These are phyloP conservation scores for Yarrowia deformans DNA, from an alignment of 805 yeast species.

Conservation along the genomic window DNA sequence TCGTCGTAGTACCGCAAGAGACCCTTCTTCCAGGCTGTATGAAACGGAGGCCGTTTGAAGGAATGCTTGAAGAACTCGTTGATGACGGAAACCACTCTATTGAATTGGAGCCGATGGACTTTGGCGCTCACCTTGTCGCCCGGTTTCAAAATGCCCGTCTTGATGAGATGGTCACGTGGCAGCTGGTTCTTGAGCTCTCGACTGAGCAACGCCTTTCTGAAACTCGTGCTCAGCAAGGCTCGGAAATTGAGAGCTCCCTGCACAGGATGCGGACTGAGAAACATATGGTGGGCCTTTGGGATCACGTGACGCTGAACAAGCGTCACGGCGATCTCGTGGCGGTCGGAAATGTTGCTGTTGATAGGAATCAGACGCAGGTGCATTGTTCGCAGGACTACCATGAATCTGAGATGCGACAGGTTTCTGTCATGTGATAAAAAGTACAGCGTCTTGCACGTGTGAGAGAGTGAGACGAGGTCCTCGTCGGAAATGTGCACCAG, in stretches of 20 bases:
- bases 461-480: slow-evolving; percentile 2
- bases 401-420: slow-evolving; percentile 6
- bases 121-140: slow-evolving; percentile 26
- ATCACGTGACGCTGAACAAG: slow-evolving; percentile 24
- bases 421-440: slow-evolving; percentile 3
- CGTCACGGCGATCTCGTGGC: neutral
- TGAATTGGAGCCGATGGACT: slow-evolving; percentile 19
- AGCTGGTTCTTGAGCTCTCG: slow-evolving; percentile 26
- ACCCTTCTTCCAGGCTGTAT: slow-evolving; percentile 32
- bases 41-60: slow-evolving; percentile 28
- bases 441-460: slow-evolving; percentile 34
- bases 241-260: slow-evolving; percentile 20
- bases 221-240: neutral
- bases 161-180: slow-evolving; percentile 2
- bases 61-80: slow-evolving; percentile 32
- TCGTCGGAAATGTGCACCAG: slow-evolving; percentile 5
- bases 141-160: slow-evolving; percentile 9
- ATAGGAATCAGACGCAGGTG: slow-evolving; percentile 6
- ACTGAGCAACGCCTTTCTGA: slow-evolving; percentile 16
- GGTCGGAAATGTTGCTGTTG: slow-evolving; percentile 10
- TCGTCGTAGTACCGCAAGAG: slow-evolving; percentile 30
- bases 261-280: slow-evolving; percentile 24
- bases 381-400: neutral
- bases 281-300: slow-evolving; percentile 16
- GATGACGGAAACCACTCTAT: slow-evolving; percentile 28